Percentiles rank a stretch among this genome's conserved stretches.
Evolutionary conservation across 495 filamentous ascomycete species (phyloP).

Genomic region (Clohesyomyces aquaticus): DNA sequence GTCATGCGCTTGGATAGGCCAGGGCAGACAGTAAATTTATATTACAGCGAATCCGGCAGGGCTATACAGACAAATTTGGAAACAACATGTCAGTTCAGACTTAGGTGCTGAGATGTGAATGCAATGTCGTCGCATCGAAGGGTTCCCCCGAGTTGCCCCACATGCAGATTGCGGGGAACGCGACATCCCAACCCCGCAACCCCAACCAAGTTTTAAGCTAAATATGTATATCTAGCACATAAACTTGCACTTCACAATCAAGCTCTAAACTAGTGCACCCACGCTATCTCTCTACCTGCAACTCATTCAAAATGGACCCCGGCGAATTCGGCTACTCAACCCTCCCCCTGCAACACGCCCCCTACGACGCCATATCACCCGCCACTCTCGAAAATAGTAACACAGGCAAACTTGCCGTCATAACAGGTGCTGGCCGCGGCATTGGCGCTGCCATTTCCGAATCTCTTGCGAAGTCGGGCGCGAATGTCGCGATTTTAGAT

Average conservation of each 20-base stretch:
- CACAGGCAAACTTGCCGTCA: conserved; percentile 35
- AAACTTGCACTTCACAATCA: neutral
- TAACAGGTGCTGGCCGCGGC: conserved; percentile 36
- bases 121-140: too few species aligned
- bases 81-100: too few species aligned
- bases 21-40: too few species aligned
- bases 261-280: neutral
- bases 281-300: neutral
- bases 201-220: neutral
- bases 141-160: neutral
- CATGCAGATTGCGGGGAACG: neutral
- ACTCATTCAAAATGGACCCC: conserved; percentile 20
- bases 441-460: conserved; percentile 38
- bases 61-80: too few species aligned
- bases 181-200: neutral
- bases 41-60: too few species aligned
- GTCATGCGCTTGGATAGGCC: too few species aligned
- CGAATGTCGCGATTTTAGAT: conserved; percentile 30
- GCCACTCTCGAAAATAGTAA: conserved; percentile 13
- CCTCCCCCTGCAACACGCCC: conserved; percentile 23
- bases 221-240: neutral
- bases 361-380: conserved; percentile 21
- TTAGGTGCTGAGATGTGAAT: too few species aligned
- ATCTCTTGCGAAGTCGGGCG: conserved; percentile 33
- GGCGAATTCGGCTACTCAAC: conserved; percentile 30